A percentile compares a stretch with the other conserved stretches of the same genome.
These are phyloP conservation scores for Cucurbita maxima DNA, from an alignment of 306 rosid genomes.

Conservation along the genomic window DNA sequence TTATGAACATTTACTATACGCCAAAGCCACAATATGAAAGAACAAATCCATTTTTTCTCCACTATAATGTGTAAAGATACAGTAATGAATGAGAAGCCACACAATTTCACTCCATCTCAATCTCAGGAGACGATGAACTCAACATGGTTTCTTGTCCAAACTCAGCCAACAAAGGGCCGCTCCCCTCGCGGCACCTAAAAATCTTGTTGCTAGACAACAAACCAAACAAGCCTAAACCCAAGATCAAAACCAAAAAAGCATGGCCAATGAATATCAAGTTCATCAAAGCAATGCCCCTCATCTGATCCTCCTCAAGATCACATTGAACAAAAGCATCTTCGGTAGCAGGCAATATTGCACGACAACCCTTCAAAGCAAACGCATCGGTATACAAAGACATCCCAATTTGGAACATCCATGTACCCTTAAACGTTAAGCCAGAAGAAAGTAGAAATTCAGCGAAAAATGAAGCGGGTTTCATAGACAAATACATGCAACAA, in stretches of 20 bases:
- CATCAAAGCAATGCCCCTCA: conserved; percentile 67
- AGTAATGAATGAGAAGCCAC: conserved; percentile 2
- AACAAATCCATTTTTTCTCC: not conserved
- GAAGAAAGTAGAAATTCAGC: conserved; percentile 61
- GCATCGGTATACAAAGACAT: conserved; percentile 55
- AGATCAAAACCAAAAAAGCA: conserved; percentile 33
- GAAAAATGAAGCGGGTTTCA: conserved; percentile 45
- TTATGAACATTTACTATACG: not conserved
- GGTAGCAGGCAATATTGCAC: conserved; percentile 16
- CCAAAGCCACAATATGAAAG: not conserved
- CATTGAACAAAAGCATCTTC: conserved; percentile 39
- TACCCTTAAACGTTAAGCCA: conserved; percentile 63
- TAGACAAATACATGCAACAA: conserved; percentile 43
- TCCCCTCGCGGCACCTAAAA: conserved; percentile 28
- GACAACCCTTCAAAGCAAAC: conserved; percentile 62
- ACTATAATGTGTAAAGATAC: not conserved
- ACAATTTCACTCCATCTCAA: conserved; percentile 43
- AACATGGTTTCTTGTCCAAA: conserved; percentile 18
- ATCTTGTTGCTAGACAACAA: conserved; percentile 25
- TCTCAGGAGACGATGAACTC: conserved; percentile 23
- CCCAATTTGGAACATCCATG: conserved; percentile 71
- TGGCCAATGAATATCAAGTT: conserved; percentile 49
- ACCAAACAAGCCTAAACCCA: conserved; percentile 40
- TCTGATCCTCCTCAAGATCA: conserved; percentile 59
- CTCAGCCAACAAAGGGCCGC: conserved; percentile 45